Evolutionary conservation across 176 grass and related monocot species (phyloP).

Genomic region (Paspalum vaginatum): DNA sequence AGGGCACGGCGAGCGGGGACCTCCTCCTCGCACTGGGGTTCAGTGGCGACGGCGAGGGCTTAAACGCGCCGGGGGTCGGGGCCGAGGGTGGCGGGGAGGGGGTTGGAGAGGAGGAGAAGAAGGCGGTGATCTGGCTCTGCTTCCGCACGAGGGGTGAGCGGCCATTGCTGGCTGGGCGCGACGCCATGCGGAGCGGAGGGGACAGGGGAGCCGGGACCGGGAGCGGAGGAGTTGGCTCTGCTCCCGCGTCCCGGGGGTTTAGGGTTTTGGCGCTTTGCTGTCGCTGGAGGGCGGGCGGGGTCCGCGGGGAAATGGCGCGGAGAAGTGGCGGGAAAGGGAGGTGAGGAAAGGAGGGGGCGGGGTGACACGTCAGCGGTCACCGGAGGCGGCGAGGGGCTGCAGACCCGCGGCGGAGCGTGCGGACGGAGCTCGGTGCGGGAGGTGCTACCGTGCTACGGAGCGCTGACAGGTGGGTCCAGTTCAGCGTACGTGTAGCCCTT

Average conservation of each 20-base stretch:
- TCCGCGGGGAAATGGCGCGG: constrained; percentile 25
- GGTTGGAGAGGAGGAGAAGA: constrained; percentile 67
- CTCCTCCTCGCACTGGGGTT: constrained; percentile 58
- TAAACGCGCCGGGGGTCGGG: constrained; percentile 9
- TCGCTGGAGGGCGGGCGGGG: background rate
- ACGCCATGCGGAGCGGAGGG: constrained; percentile 24
- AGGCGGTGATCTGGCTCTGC: constrained; percentile 93
- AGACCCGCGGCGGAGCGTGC: constrained; percentile 5
- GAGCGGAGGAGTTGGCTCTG: background rate
- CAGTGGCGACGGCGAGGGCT: constrained; percentile 53
- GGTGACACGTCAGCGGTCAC: constrained; percentile 22
- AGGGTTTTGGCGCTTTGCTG: constrained; percentile 31
- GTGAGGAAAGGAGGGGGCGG: too few relatives aligned
- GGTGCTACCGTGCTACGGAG: background rate
- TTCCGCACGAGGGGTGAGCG: constrained; percentile 85
- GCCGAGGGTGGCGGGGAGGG: constrained; percentile 19
- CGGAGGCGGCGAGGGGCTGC: constrained; percentile 21
- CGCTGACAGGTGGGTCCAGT: constrained; percentile 15
- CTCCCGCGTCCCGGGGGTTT: background rate
- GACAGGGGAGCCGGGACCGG: background rate
- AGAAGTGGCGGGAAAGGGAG: constrained; percentile 49
- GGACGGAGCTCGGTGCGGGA: background rate
- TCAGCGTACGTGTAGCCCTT: background rate
- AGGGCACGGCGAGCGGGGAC: constrained; percentile 44
- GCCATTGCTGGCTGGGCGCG: constrained; percentile 78